Base-by-base conservation (phyloP, 176 grass and related monocot genomes). In the Ensete glaucum region DNA sequence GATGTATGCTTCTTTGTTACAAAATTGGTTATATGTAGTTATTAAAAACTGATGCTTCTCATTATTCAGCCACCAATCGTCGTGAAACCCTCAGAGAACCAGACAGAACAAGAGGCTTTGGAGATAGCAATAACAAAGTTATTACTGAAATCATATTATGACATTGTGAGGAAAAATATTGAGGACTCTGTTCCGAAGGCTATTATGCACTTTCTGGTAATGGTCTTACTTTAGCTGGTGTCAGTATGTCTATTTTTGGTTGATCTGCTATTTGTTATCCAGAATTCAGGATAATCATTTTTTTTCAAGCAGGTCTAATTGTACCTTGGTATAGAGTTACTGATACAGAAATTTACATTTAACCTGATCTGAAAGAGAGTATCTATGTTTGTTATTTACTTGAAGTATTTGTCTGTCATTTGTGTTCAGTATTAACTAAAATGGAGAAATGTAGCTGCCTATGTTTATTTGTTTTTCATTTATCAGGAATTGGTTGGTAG, bases 141-240 rank as follows among this genome's bases (percentile, higher is more conserved):
- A 76, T 82, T 99, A 77, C 83, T 99, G 82, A 93, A 94, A 80
- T 99, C 95, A 54, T 99, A 99, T 81, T 99, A 94, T 84, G 88
- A 99, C 85, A 99, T 99, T 73, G 95, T 94, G 17, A 89, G 90
- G 76, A 99, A 99, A 83, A 99, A 88, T 87, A 77, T 99, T 9
- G 95, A 99, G 85, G 95, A 94, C 72, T 85, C 89, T 2, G 83
- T 99, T 23, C 95, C 95, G 72, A 99, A 99, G 85, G 86, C 95
- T 68, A 94, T 99, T 62, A 99, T 94, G 95, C 95, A 99, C 81
- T 99, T 99, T 72, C 82, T 99, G 84, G 95, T 99, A 85, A 48
- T 68, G 24, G 71, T 10, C 82, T 74, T 50, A 65, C 16, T 26
- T 49, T 23, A 15, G 16, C 21, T 52, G 69, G 17, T 53, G 13